Conservation (phyloP, 257 asterid genomes). For the Capsicum baccatum region DNA sequence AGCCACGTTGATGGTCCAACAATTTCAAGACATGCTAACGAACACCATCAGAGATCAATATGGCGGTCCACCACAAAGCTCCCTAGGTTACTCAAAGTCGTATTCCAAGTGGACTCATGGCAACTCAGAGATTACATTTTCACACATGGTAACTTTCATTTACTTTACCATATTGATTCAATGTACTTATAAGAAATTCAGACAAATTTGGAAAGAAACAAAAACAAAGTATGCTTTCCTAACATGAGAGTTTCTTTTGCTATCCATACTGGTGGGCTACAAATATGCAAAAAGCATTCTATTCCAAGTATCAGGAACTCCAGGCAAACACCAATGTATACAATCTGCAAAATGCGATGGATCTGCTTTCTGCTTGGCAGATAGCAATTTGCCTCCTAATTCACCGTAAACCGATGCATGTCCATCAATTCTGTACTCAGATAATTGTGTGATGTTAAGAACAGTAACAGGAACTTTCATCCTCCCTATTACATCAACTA, state of each 20-base stretch:
- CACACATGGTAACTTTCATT: conserved; percentile 15
- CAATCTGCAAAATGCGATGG: conserved; percentile 80
- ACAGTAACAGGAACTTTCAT: conserved; percentile 75
- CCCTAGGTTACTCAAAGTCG: too few species aligned
- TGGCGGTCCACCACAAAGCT: too few species aligned
- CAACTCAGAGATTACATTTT: not conserved
- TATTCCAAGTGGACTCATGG: too few species aligned
- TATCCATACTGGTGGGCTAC: conserved; percentile 33
- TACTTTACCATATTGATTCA: conserved; percentile 12
- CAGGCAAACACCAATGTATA: conserved; percentile 93
- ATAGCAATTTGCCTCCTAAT: conserved; percentile 64
- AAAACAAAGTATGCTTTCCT: not conserved
- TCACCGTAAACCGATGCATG: conserved; percentile 82
- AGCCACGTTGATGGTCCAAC: too few species aligned
- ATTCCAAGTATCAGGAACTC: conserved; percentile 93
- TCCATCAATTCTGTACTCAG: conserved; percentile 77
- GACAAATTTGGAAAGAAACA: not conserved
- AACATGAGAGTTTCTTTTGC: not conserved
- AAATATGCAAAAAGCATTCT: conserved; percentile 70
- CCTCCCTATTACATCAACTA: conserved; percentile 47
- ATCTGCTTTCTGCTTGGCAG: conserved; percentile 65
- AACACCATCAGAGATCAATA: too few species aligned
- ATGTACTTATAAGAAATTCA: not conserved
- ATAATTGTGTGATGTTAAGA: conserved; percentile 77
- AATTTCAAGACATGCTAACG: too few species aligned